Conservation (phyloP, 805 yeast genomes). For the Candida peoriensis region DNA sequence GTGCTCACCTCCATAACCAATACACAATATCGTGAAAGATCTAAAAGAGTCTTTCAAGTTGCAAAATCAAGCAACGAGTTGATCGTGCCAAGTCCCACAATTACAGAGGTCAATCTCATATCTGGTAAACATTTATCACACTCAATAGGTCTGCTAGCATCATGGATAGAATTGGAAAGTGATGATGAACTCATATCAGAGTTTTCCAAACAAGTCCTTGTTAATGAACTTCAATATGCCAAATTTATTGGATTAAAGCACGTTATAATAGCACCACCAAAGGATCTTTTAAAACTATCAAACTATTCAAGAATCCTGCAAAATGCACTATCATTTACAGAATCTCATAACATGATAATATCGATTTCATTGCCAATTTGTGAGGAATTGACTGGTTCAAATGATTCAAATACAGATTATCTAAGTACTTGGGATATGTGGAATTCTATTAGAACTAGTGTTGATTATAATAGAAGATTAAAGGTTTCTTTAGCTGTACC, state of each 20-base stretch:
- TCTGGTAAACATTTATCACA: slow-evolving; percentile 36
- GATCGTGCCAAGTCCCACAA: slow-evolving; percentile 35
- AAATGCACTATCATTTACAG: slow-evolving; percentile 28
- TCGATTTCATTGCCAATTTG: slow-evolving; percentile 46
- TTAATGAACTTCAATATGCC: slow-evolving; percentile 55
- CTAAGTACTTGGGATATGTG: slow-evolving; percentile 72
- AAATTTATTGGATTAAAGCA: slow-evolving; percentile 51
- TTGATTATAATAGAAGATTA: slow-evolving; percentile 48
- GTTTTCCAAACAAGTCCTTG: slow-evolving; percentile 51
- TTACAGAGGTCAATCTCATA: slow-evolving; percentile 37
- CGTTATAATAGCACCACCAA: slow-evolving; percentile 61
- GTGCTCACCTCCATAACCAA: slow-evolving; percentile 54
- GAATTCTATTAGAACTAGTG: slow-evolving; percentile 56
- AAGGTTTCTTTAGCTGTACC: slow-evolving; percentile 79
- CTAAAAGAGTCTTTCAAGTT: slow-evolving; percentile 32
- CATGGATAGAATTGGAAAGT: slow-evolving; percentile 69
- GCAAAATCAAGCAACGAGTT: slow-evolving; percentile 23
- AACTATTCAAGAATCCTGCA: slow-evolving; percentile 41
- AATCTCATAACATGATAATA: slow-evolving; percentile 24
- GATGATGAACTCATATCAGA: slow-evolving; percentile 43
- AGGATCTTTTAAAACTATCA: slow-evolving; percentile 45
- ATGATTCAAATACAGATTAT: slow-evolving; percentile 31
- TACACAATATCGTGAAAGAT: slow-evolving; percentile 39
- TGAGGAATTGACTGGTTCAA: slow-evolving; percentile 33
- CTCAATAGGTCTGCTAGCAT: slow-evolving; percentile 53